phyloP scores from a whole-genome alignment of 441 rosid genomes.

The Gossypium trilobum region DNA sequence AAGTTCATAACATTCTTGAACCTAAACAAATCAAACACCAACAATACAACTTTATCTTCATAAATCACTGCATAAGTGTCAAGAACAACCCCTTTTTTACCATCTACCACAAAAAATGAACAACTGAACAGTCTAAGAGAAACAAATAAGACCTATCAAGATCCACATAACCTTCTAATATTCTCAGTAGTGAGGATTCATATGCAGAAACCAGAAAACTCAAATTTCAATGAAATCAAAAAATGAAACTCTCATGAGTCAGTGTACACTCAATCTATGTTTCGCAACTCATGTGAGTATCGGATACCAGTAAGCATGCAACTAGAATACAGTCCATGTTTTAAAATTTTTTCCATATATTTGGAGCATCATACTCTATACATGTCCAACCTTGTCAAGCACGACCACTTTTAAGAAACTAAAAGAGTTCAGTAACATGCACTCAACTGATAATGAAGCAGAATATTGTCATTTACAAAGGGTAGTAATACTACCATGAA shows the following conservation, averaged over 20 bases:
- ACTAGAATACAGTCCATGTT: neutral
- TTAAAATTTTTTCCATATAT: neutral
- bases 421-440: neutral
- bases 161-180: neutral
- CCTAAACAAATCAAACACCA: slow-evolving; percentile 32
- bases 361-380: neutral
- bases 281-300: neutral
- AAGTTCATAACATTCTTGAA: slow-evolving; percentile 86
- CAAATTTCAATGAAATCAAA: neutral
- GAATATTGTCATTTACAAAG: neutral
- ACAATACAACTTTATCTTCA: neutral
- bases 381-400: neutral
- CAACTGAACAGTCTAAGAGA: neutral
- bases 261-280: neutral
- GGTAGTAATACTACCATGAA: neutral
- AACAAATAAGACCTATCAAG: neutral
- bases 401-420: neutral
- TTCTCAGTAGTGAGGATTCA: neutral
- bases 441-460: neutral
- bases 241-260: neutral
- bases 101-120: neutral
- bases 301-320: neutral
- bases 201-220: neutral
- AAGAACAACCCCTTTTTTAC: neutral
- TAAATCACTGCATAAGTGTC: neutral